A percentile compares a stretch with the other conserved stretches of the same genome.
Evolutionary conservation across 495 filamentous ascomycete genomes (phyloP).

Genomic region (Podospora comata): DNA sequence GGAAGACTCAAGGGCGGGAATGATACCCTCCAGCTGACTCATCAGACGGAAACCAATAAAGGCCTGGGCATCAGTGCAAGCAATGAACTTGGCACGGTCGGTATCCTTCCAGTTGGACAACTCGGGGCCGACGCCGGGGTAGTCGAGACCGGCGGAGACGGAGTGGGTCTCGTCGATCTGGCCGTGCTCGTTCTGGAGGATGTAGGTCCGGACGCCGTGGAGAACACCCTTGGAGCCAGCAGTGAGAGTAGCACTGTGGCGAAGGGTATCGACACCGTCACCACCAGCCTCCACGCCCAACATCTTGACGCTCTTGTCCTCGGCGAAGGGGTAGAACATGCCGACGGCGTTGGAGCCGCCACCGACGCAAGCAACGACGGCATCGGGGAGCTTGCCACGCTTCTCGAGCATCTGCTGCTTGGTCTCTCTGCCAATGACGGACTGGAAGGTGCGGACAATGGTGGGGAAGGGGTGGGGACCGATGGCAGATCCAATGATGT

Average conservation of each 20-base stretch:
- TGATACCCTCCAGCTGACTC: conserved; percentile 87
- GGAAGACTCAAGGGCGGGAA: conserved; percentile 88
- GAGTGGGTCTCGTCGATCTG: conserved; percentile 95
- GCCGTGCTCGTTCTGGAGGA: conserved; percentile 85
- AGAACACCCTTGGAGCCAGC: conserved; percentile 88
- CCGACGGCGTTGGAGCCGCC: conserved; percentile 88
- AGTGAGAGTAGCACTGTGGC: conserved; percentile 87
- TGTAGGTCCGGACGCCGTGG: conserved; percentile 93
- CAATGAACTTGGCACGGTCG: conserved; percentile 79
- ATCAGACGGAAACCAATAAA: conserved; percentile 85
- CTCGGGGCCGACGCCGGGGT: conserved; percentile 94
- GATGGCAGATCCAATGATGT: conserved; percentile 93
- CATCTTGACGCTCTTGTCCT: conserved; percentile 79
- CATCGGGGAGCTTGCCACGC: conserved; percentile 86
- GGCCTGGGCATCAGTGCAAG: conserved; percentile 88
- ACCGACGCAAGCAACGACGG: conserved; percentile 93
- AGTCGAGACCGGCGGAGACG: conserved; percentile 94
- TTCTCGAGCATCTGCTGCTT: conserved; percentile 79
- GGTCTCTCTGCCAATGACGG: conserved; percentile 88
- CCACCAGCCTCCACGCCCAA: conserved; percentile 96
- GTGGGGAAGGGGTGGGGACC: conserved; percentile 94
- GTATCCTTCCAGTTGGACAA: conserved; percentile 89
- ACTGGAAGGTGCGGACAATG: conserved; percentile 94
- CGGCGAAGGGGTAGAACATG: conserved; percentile 95
- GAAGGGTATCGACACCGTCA: conserved; percentile 80